Base-by-base conservation (phyloP, 345 rosid species). In the Gossypium herbaceum region DNA sequence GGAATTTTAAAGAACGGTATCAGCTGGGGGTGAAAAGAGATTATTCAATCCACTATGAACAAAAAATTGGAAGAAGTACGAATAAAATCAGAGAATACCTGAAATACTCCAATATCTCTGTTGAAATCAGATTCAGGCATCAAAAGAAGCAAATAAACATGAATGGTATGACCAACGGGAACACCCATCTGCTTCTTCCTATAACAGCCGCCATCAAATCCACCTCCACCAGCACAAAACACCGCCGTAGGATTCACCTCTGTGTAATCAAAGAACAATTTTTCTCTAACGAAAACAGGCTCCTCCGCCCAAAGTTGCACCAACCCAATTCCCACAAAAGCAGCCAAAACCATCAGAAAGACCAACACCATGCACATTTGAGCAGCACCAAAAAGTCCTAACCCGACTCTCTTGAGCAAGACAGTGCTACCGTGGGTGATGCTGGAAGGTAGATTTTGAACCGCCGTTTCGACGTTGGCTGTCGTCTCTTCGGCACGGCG, bases 61-160 rank as follows among this genome's bases (percentile, higher is more conserved):
- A 68, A 25, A 68, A 29, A 20, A 7, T 17, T 15, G 12, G 29
- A 22, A 27, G 29, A 25, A 50, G 41, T 34, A 34, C 5, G 41
- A 34, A 22, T 44, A 16, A 60, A 68, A 68, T 2, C n/a, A 39
- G 66, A 74, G 66, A 74, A 71, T 72, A 88, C 97, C 91, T 90
- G 99, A 76, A 94, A 93, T 9, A 90, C 76, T 0, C 97, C 97
- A 56, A 90, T 50, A 9, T 86, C 82, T 74, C 83, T 72, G 74
- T 91, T 94, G 76, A 83, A 79, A 72, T 91, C 88, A 68, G 97
- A 94, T 61, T 92, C 98, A 25, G 98, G 98, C 91, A 92, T 78
- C 84, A 88, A 77, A 69, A 94, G 82, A 17, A 61, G 29, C 81
- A 94, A 47, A 27, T 85, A 86, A 41, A 89, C 88, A 71, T 85